Base-by-base conservation (phyloP, 2,329 filamentous ascomycete species). In the Piedraia hortae region DNA sequence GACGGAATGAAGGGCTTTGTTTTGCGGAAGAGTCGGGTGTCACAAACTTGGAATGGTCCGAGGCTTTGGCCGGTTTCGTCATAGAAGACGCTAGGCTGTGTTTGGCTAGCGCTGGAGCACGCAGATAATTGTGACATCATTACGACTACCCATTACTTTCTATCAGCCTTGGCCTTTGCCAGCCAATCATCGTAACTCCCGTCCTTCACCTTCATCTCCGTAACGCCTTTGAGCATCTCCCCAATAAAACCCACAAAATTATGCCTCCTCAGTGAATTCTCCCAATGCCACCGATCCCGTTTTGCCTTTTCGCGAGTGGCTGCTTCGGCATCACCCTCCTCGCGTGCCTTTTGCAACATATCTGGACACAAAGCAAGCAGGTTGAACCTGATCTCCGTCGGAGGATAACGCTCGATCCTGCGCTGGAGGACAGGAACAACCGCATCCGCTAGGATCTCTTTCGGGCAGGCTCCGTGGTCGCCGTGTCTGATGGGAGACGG, bases 211-310 rank as follows among this genome's bases (percentile, higher is more conserved):
- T 88, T 90, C 28, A 51, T 45, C 31, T 49, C 56, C n/a, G 77
- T 71, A 3, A 91, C 82, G 1, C 66, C 72, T 53, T 85, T 88
- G 35, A 90, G 51, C 28, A 91, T 55, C 51, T 91, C 78, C 7
- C 75, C 78, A 3, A 82, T 72, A 38, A 97, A 91, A 0, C 78
- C 82, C 1, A 97, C 74, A 51, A 97, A 97, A 47, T 97, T 97
- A 46, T 90, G 82, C 35, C 73, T 55, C 28, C 85, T 53, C 37
- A 97, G 53, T 6, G 78, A 72, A 47, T 97, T 97, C 57, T 97
- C 85, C 57, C 85, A 91, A 41, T 66, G 60, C 85, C 85, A 97
- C 31, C 68, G 72, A 26, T 57, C 57, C 23, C 85, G 59, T 61
- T 89, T 90, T 39, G 61, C 56, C 50, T 82, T 63, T 55, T 93